phyloP scores from a whole-genome alignment of 352 stramenopile genomes.

The Nothophytophthora sp. region DNA sequence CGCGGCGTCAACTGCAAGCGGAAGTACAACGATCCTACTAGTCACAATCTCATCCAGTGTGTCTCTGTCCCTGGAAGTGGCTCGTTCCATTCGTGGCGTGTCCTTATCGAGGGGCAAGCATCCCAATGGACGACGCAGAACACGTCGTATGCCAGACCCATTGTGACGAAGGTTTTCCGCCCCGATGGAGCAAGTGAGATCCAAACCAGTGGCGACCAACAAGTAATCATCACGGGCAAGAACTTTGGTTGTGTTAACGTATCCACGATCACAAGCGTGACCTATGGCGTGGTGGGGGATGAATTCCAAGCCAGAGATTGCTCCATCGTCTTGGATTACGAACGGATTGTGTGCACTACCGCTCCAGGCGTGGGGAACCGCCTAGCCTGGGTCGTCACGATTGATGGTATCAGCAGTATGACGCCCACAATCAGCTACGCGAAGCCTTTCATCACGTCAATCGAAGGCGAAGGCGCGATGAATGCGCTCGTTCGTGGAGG shows the following conservation, averaged over 20 bases:
- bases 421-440: conserved; percentile 64
- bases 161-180: conserved; percentile 60
- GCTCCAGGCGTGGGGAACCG: conserved; percentile 48
- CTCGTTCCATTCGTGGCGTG: conserved; percentile 43
- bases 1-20: conserved; percentile 55
- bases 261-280: conserved; percentile 39
- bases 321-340: conserved; percentile 47
- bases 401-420: conserved; percentile 49
- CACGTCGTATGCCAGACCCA: conserved; percentile 52
- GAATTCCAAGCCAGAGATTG: conserved; percentile 44
- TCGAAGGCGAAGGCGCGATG: conserved; percentile 33
- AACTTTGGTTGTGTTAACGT: conserved; percentile 48
- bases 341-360: conserved; percentile 52
- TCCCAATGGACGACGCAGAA: conserved; percentile 36
- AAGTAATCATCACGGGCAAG: conserved; percentile 56
- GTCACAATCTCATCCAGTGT: conserved; percentile 54
- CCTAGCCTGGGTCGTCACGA: conserved; percentile 56
- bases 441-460: conserved; percentile 41
- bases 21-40: conserved; percentile 35
- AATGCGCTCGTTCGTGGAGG: conserved; percentile 38
- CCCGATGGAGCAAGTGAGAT: conserved; percentile 46
- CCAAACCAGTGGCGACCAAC: conserved; percentile 46
- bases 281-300: conserved; percentile 48
- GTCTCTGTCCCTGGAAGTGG: conserved; percentile 49
- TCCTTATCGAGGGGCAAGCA: conserved; percentile 35